Conservation (phyloP, 345 rosid species). For the Euphorbia lathyris region DNA sequence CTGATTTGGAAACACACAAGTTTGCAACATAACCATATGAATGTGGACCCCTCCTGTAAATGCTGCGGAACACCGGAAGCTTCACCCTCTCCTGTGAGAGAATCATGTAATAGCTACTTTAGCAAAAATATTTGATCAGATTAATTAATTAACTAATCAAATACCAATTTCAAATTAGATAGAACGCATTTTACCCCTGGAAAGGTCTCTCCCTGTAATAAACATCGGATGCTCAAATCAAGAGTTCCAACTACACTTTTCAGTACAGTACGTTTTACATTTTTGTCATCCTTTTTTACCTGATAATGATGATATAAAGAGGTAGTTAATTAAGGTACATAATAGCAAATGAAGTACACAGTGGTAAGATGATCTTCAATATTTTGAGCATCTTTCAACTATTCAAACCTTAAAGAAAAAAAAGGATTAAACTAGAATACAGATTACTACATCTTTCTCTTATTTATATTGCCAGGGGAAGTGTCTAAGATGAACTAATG, state of each 20-base stretch:
- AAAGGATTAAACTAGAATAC: neutral
- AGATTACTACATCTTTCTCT: neutral
- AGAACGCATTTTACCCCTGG: conserved; percentile 57
- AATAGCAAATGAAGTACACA: neutral
- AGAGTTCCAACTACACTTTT: conserved; percentile 93
- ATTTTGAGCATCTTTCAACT: neutral
- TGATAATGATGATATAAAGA: conserved; percentile 27
- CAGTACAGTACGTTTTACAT: conserved; percentile 53
- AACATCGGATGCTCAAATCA: conserved; percentile 59
- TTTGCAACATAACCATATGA: conserved; percentile 74
- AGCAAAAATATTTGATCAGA: conserved; percentile 2
- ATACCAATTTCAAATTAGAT: conserved; percentile 11
- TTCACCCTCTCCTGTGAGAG: conserved; percentile 58
- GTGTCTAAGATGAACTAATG: conserved; percentile 1
- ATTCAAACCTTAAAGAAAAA: neutral
- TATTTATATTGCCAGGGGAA: neutral
- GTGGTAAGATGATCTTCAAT: neutral
- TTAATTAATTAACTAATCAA: neutral
- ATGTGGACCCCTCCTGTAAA: conserved; percentile 36
- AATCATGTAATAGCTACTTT: conserved; percentile 11
- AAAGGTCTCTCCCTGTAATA: conserved; percentile 72
- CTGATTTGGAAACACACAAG: conserved; percentile 77
- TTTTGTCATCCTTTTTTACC: conserved; percentile 63
- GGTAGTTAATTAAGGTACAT: neutral
- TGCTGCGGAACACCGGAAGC: conserved; percentile 47